A percentile compares a stretch with the other conserved stretches of the same genome.
These are phyloP conservation scores for Chaetomidium leptoderma DNA, from an alignment of 495 filamentous ascomycete species.

Conservation along the genomic window DNA sequence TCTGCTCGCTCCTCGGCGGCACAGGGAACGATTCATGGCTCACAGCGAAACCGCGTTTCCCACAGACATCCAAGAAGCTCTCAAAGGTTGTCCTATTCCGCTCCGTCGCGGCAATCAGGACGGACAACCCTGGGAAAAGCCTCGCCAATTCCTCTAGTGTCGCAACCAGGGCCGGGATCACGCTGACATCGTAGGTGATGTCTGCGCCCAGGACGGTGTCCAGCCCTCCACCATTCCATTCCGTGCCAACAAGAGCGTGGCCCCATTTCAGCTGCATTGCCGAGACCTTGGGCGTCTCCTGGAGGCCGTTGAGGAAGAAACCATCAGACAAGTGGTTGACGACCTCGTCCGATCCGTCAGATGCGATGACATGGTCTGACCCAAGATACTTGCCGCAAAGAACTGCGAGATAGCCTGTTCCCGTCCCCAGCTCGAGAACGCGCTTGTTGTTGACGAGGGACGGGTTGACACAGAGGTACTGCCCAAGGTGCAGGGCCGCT, in stretches of 20 bases:
- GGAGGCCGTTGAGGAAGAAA: slow-evolving; percentile 60
- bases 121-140: slow-evolving; percentile 32
- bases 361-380: slow-evolving; percentile 61
- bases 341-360: slow-evolving; percentile 74
- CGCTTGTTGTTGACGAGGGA: slow-evolving; percentile 49
- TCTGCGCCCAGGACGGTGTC: slow-evolving; percentile 51
- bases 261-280: slow-evolving; percentile 60
- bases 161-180: slow-evolving; percentile 42
- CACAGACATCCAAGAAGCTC: slow-evolving; percentile 38
- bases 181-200: slow-evolving; percentile 47
- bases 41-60: slow-evolving; percentile 31
- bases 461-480: slow-evolving; percentile 54
- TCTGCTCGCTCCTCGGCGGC: slow-evolving; percentile 33
- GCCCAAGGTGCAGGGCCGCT: slow-evolving; percentile 77
- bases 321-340: slow-evolving; percentile 65
- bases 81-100: slow-evolving; percentile 46
- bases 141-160: slow-evolving; percentile 43
- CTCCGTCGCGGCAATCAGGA: slow-evolving; percentile 48
- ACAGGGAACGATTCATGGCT: slow-evolving; percentile 35
- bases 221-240: slow-evolving; percentile 45
- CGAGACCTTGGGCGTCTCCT: slow-evolving; percentile 40
- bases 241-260: slow-evolving; percentile 43
- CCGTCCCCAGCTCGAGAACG: slow-evolving; percentile 83
- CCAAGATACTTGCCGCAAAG: slow-evolving; percentile 70
- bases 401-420: slow-evolving; percentile 81